phyloP scores from a whole-genome alignment of 352 stramenopile genomes.

The Phytophthora rubi region DNA sequence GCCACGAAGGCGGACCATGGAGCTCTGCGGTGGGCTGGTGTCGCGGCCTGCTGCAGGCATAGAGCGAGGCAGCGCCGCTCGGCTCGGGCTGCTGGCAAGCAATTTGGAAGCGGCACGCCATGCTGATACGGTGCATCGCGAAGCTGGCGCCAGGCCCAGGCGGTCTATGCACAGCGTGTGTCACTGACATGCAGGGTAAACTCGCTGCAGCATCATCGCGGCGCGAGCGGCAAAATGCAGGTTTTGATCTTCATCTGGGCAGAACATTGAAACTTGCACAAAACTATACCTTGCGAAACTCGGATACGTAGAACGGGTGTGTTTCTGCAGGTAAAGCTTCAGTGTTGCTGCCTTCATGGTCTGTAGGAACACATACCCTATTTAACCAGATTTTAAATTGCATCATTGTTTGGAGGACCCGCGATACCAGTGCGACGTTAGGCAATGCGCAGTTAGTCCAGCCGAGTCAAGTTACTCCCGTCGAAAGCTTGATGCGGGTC shows the following conservation, averaged over 20 bases:
- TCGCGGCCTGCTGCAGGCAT: constrained; percentile 6
- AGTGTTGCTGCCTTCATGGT: no score
- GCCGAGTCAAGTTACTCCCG: constrained; percentile 4
- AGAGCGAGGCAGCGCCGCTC: constrained; percentile 6
- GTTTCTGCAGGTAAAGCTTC: neutral
- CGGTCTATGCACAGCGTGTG: constrained; percentile 29
- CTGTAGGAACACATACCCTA: neutral
- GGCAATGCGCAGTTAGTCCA: neutral
- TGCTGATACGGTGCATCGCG: constrained; percentile 33
- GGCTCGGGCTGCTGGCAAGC: constrained; percentile 2
- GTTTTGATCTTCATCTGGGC: neutral
- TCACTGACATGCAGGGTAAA: constrained; percentile 17
- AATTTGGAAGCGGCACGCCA: constrained; percentile 21
- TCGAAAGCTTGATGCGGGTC: constrained; percentile 13
- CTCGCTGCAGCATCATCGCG: constrained; percentile 18
- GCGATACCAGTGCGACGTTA: neutral
- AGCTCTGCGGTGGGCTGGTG: neutral
- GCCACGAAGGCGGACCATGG: constrained; percentile 20
- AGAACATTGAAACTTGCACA: neutral
- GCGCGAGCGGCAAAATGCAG: neutral
- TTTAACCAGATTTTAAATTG: neutral
- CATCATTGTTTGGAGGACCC: neutral
- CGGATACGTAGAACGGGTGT: neutral
- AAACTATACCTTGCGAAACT: constrained; percentile 1
- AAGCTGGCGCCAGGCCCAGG: constrained; percentile 23